Evolutionary conservation across 352 stramenopile species (phyloP).

Genomic region (Globisporangium canariense): DNA sequence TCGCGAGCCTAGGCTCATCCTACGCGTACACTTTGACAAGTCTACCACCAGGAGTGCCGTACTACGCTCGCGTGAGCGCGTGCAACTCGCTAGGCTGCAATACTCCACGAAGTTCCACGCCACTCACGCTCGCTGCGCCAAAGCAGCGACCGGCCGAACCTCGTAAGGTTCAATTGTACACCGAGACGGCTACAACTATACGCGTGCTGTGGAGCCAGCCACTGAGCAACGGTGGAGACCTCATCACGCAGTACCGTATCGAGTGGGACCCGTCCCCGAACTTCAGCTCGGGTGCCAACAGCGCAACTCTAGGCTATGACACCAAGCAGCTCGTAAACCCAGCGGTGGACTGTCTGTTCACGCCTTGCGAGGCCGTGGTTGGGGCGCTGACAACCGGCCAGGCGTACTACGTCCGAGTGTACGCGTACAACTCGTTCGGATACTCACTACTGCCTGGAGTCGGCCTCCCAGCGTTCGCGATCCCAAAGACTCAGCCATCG

Average conservation of each 20-base stretch:
- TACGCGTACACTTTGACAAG: slow-evolving; percentile 52
- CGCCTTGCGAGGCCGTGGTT: slow-evolving; percentile 83
- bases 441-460: slow-evolving; percentile 75
- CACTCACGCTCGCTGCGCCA: slow-evolving; percentile 64
- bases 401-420: slow-evolving; percentile 90
- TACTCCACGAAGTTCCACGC: slow-evolving; percentile 65
- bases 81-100: slow-evolving; percentile 91
- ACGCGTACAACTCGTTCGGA: slow-evolving; percentile 91
- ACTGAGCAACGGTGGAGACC: slow-evolving; percentile 87
- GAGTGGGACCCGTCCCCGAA: slow-evolving; percentile 90
- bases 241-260: slow-evolving; percentile 92
- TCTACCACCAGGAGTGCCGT: slow-evolving; percentile 68
- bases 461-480: slow-evolving; percentile 59
- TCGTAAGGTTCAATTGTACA: slow-evolving; percentile 70
- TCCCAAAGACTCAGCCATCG: slow-evolving; percentile 74
- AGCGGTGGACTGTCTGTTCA: slow-evolving; percentile 72
- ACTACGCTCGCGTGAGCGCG: slow-evolving; percentile 88
- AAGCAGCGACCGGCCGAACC: slow-evolving; percentile 87
- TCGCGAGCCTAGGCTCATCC: slow-evolving; percentile 7
- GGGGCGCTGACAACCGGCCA: slow-evolving; percentile 65
- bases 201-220: slow-evolving; percentile 89
- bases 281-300: slow-evolving; percentile 79
- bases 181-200: slow-evolving; percentile 70
- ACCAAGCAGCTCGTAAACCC: slow-evolving; percentile 65
- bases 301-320: slow-evolving; percentile 77